A percentile compares a stretch with the other conserved stretches of the same genome.
phyloP scores from a whole-genome alignment of 1,139 yeast genomes.

The Saccharomyces hybrid region DNA sequence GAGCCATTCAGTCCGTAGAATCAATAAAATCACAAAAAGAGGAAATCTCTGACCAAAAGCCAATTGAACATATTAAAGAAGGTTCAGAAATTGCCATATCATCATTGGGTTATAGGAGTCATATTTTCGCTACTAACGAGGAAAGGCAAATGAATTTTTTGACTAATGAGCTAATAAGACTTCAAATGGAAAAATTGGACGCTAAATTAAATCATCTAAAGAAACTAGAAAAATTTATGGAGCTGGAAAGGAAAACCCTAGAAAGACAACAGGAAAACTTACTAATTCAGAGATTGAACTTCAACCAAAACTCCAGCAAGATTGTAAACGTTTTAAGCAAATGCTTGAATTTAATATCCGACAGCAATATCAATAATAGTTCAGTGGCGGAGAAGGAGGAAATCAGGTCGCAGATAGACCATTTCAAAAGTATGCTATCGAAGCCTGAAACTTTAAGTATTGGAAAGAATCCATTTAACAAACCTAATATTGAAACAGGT shows the following conservation, averaged over 20 bases:
- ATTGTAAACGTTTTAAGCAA: slow-evolving; percentile 16
- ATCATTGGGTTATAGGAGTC: slow-evolving; percentile 72
- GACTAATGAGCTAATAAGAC: slow-evolving; percentile 53
- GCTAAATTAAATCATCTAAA: slow-evolving; percentile 63
- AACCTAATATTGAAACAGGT: slow-evolving; percentile 5
- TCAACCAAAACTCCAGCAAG: slow-evolving; percentile 32
- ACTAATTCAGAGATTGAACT: slow-evolving; percentile 67
- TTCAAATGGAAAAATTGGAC: slow-evolving; percentile 68
- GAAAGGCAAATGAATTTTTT: slow-evolving; percentile 69
- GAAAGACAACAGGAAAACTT: slow-evolving; percentile 75
- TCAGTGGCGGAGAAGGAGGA: slow-evolving; percentile 14
- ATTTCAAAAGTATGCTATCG: slow-evolving; percentile 43
- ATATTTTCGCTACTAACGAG: slow-evolving; percentile 72
- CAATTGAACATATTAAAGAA: slow-evolving; percentile 33
- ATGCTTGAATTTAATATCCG: slow-evolving; percentile 6
- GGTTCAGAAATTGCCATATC: slow-evolving; percentile 54
- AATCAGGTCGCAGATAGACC: slow-evolving; percentile 31
- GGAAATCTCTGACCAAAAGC: slow-evolving; percentile 10
- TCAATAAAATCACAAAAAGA: slow-evolving; percentile 1
- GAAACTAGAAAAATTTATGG: slow-evolving; percentile 69
- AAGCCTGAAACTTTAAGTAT: slow-evolving; percentile 40
- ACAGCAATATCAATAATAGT: slow-evolving; percentile 9
- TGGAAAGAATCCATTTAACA: slow-evolving; percentile 10
- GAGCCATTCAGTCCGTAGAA: slow-evolving; percentile 42
- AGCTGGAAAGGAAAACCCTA: slow-evolving; percentile 65